These are phyloP conservation scores for Coniochaeta hoffmannii DNA, from an alignment of 2,329 filamentous ascomycete genomes.

Conservation along the genomic window DNA sequence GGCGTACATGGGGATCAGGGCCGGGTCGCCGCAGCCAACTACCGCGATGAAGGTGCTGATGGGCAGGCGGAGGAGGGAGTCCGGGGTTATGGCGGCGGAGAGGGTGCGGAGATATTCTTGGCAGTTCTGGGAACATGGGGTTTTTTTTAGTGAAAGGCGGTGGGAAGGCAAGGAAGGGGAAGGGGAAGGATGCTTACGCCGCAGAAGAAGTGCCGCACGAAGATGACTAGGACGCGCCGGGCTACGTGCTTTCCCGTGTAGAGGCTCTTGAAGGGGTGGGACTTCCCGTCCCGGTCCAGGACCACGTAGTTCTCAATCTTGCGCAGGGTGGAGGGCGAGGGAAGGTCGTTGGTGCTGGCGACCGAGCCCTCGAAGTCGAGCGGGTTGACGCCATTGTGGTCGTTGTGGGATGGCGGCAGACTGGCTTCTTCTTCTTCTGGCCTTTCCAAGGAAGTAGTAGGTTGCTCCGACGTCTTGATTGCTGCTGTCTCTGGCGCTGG, in stretches of 20 bases:
- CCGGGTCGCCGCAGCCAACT: constrained; percentile 64
- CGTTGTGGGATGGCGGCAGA: background rate
- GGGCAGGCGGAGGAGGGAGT: constrained; percentile 40
- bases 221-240: constrained; percentile 59
- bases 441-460: no score
- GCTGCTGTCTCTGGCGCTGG: background rate
- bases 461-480: background rate
- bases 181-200: constrained; percentile 45
- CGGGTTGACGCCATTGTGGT: constrained; percentile 17
- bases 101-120: constrained; percentile 65
- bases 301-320: constrained; percentile 49
- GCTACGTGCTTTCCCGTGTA: constrained; percentile 48
- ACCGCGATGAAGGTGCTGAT: constrained; percentile 58
- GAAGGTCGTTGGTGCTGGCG: constrained; percentile 47
- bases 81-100: constrained; percentile 47
- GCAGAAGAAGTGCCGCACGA: constrained; percentile 76
- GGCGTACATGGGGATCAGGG: constrained; percentile 60
- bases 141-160: background rate
- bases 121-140: constrained; percentile 50
- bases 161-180: background rate
- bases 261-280: constrained; percentile 54
- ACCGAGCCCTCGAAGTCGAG: constrained; percentile 50
- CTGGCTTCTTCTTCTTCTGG: background rate
- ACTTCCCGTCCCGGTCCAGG: constrained; percentile 53
- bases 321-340: constrained; percentile 38